These are phyloP conservation scores for Calonectria pauciramosa DNA, from an alignment of 2,329 filamentous ascomycete genomes.

Conservation along the genomic window DNA sequence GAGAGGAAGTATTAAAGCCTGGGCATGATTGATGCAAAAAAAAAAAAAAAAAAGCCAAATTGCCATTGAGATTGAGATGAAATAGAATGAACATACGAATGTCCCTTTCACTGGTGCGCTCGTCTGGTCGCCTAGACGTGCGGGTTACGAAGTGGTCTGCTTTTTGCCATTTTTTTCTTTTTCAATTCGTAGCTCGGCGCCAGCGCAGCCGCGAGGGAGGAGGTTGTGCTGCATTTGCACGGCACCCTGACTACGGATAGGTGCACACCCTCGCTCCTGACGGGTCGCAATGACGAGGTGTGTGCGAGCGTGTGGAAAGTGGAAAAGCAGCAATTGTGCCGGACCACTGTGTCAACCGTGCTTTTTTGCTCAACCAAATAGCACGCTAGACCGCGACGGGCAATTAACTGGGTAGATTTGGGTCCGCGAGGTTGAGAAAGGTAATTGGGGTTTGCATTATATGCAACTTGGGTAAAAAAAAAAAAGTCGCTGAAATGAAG, in stretches of 20 bases:
- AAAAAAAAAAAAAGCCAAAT: background rate
- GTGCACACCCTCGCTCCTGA: background rate
- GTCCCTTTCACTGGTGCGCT: background rate
- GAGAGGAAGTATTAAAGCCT: background rate
- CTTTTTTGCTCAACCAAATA: constrained; percentile 25
- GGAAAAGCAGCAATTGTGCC: background rate
- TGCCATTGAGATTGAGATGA: background rate
- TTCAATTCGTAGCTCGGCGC: constrained; percentile 3
- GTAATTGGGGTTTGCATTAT: background rate
- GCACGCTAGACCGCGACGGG: constrained; percentile 26
- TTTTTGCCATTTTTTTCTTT: background rate
- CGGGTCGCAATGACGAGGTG: constrained; percentile 3
- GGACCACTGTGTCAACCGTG: background rate
- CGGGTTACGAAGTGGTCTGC: constrained; percentile 19
- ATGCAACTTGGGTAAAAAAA: background rate
- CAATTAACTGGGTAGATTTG: constrained; percentile 13
- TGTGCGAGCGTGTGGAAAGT: background rate
- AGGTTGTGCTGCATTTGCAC: constrained; percentile 1
- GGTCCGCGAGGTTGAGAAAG: constrained; percentile 12
- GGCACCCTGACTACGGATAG: background rate
- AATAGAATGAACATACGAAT: background rate
- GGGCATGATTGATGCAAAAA: background rate
- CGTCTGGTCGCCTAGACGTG: background rate
- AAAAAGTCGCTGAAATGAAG: constrained; percentile 17
- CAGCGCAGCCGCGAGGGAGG: constrained; percentile 10